Percentiles rank a stretch among this genome's conserved stretches.
Conservation (phyloP, 192 early-diverging fungal genomes). For the Umbelopsis ramanniana region DNA sequence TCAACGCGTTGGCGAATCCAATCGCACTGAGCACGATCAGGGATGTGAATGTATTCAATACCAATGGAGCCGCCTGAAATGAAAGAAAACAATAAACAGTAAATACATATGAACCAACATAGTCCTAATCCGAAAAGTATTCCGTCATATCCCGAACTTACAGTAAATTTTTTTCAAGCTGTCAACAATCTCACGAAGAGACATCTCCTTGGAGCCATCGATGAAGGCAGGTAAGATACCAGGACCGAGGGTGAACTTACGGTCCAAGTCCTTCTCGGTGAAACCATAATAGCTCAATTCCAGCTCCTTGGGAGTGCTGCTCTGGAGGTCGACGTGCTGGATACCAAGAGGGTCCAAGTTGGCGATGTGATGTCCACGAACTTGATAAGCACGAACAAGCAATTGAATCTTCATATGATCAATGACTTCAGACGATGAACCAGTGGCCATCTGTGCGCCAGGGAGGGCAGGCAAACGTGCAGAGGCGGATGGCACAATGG, state of each 20-base stretch:
- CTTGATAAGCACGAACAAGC: slow-evolving; percentile 93
- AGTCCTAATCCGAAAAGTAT: neutral
- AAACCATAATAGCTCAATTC: slow-evolving; percentile 92
- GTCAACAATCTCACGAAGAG: slow-evolving; percentile 90
- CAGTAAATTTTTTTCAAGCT: slow-evolving; percentile 87
- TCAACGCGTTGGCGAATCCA: slow-evolving; percentile 95
- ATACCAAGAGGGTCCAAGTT: slow-evolving; percentile 95
- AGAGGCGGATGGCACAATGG: slow-evolving; percentile 71
- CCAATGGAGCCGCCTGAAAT: slow-evolving; percentile 82
- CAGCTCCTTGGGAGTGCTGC: slow-evolving; percentile 77
- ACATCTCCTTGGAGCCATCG: slow-evolving; percentile 71
- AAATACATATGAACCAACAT: slow-evolving; percentile 10
- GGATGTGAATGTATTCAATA: slow-evolving; percentile 98
- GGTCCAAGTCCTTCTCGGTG: slow-evolving; percentile 88
- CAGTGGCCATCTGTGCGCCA: slow-evolving; percentile 52
- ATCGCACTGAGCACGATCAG: slow-evolving; percentile 94
- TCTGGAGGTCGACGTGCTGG: slow-evolving; percentile 57
- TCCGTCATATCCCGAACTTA: slow-evolving; percentile 42
- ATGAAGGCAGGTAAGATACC: slow-evolving; percentile 93
- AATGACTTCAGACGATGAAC: slow-evolving; percentile 68
- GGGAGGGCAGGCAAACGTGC: slow-evolving; percentile 56
- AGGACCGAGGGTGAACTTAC: slow-evolving; percentile 90
- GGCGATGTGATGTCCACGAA: slow-evolving; percentile 95
- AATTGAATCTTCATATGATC: slow-evolving; percentile 99
- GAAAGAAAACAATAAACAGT: neutral